A percentile compares a stretch with the other conserved stretches of the same genome.
Evolutionary conservation across 345 rosid species (phyloP).

Genomic region (Sisymbrium irio): DNA sequence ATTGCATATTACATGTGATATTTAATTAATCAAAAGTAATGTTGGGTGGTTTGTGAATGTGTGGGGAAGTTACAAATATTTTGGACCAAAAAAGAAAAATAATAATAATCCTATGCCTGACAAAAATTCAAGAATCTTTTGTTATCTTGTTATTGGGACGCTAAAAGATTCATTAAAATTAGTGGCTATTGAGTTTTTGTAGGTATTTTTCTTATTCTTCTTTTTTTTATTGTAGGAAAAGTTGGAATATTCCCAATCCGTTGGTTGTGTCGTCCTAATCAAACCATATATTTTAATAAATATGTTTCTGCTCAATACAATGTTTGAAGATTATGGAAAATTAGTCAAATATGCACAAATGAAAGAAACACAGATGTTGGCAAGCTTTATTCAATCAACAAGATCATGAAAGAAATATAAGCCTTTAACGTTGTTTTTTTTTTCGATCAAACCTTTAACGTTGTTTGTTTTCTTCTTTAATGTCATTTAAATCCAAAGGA

Average conservation of each 20-base stretch:
- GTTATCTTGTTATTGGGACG: neutral
- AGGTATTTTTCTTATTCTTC: neutral
- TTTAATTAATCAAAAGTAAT: neutral
- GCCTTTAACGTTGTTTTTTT: neutral
- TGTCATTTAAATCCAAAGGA: too few relatives aligned
- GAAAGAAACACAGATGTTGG: neutral
- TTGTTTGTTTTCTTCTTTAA: neutral
- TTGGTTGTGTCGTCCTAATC: conserved; percentile 20
- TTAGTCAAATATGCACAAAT: neutral
- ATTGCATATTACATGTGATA: neutral
- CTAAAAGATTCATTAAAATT: conserved; percentile 1
- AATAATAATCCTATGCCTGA: neutral
- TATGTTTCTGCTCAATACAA: neutral
- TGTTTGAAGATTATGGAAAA: neutral
- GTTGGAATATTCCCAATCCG: conserved; percentile 13
- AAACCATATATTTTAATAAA: neutral
- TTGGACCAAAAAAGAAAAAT: neutral
- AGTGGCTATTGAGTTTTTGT: conserved; percentile 23
- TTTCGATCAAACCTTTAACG: neutral
- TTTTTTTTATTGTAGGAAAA: neutral
- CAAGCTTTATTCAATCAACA: neutral
- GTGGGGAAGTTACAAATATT: neutral
- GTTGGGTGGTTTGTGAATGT: conserved; percentile 3
- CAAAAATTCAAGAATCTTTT: conserved; percentile 3
- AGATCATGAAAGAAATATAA: neutral